Percentiles rank a stretch among this genome's conserved stretches.
Conservation (phyloP, 2,329 filamentous ascomycete genomes). For the Dothideomycetidae sp. region DNA sequence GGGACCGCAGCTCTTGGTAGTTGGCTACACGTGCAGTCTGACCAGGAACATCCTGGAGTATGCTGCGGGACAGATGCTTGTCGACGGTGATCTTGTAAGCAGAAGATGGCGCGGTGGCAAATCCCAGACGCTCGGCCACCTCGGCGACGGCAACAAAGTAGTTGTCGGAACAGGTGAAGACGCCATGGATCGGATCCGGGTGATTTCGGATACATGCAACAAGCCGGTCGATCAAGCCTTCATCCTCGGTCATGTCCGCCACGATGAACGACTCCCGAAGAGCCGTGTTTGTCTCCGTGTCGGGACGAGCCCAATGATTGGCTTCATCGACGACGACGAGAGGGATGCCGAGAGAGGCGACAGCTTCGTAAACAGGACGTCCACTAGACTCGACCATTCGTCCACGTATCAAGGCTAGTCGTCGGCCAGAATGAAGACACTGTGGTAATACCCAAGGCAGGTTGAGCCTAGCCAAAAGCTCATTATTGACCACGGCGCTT, state of each 20-base stretch:
- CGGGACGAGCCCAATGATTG: not conserved
- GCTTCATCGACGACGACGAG: not conserved
- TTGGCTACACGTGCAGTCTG: slow-evolving; percentile 9
- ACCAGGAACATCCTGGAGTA: slow-evolving; percentile 7
- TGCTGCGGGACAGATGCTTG: slow-evolving; percentile 20
- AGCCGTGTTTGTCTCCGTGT: not conserved
- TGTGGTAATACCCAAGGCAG: not conserved
- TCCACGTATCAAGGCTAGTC: not conserved
- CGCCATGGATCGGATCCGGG: slow-evolving; percentile 21
- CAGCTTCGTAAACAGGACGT: not conserved
- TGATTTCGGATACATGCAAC: not conserved
- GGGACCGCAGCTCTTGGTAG: slow-evolving; percentile 13
- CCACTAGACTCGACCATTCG: not conserved
- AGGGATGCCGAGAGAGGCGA: not conserved
- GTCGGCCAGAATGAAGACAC: not conserved
- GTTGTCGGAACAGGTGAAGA: slow-evolving; percentile 26
- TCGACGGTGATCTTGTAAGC: slow-evolving; percentile 20
- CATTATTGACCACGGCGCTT: not conserved
- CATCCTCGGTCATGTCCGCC: slow-evolving; percentile 12
- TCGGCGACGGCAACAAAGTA: slow-evolving; percentile 19
- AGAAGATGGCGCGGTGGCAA: slow-evolving; percentile 20
- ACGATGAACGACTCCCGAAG: slow-evolving; percentile 6
- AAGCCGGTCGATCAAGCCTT: slow-evolving; percentile 7
- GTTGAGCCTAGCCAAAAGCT: not conserved
- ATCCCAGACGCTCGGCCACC: slow-evolving; percentile 21